phyloP scores from a whole-genome alignment of 169 alveolate genomes.

The Eimeria maxima region DNA sequence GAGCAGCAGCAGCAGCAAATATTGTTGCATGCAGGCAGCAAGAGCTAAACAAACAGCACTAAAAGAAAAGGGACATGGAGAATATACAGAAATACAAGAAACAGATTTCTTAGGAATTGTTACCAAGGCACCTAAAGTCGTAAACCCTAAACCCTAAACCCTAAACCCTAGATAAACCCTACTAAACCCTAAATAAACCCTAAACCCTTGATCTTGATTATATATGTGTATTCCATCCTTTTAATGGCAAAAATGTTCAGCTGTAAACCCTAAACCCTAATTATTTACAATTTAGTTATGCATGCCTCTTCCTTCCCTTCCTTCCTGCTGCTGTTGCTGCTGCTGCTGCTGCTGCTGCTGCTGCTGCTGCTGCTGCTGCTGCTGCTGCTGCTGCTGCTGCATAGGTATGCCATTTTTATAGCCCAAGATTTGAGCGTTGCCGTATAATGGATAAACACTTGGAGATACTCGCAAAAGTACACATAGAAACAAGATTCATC shows the following conservation, averaged over 20 bases:
- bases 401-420: conserved; percentile 92
- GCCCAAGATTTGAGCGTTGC: conserved; percentile 93
- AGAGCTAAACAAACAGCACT: conserved; percentile 12
- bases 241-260: no score
- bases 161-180: not conserved
- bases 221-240: no score
- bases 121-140: conserved; percentile 64
- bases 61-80: conserved; percentile 80
- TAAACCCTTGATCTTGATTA: no score
- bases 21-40: conserved; percentile 1
- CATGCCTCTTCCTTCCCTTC: not conserved
- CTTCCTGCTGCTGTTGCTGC: not conserved
- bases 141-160: conserved; percentile 57
- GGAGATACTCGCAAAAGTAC: conserved; percentile 88
- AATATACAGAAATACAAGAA: conserved; percentile 73
- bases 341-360: conserved; percentile 17
- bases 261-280: no score
- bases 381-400: not conserved
- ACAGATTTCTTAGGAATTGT: conserved; percentile 79
- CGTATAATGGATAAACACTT: conserved; percentile 92
- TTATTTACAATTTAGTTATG: not conserved
- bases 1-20: no score
- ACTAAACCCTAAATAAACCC: no score
- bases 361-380: not conserved
- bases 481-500: conserved; percentile 91